These are phyloP conservation scores for Populus trichocarpa DNA, from an alignment of 441 rosid species.

Conservation along the genomic window DNA sequence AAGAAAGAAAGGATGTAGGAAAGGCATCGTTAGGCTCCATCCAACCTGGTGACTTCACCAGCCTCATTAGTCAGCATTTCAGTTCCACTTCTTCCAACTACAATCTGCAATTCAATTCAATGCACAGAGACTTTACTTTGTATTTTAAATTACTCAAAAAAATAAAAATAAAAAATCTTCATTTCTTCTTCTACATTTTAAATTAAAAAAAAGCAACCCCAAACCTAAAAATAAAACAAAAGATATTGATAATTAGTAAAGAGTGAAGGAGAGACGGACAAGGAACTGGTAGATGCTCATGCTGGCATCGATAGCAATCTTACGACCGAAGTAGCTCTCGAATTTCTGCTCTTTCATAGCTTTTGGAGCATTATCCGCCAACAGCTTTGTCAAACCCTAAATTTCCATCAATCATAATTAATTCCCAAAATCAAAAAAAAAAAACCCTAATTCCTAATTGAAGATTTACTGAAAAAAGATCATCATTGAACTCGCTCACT, in stretches of 20 bases:
- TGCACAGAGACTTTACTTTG: neutral
- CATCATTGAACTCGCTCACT: neutral
- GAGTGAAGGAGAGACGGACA: slow-evolving; percentile 30
- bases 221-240: neutral
- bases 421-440: neutral
- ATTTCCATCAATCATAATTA: neutral
- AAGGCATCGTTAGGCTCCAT: neutral
- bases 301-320: slow-evolving; percentile 91
- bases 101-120: slow-evolving; percentile 47
- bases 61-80: slow-evolving; percentile 94
- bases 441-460: slow-evolving; percentile 11
- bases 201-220: neutral
- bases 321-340: slow-evolving; percentile 80
- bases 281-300: slow-evolving; percentile 93
- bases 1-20: neutral
- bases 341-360: slow-evolving; percentile 84
- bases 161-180: neutral
- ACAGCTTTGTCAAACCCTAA: slow-evolving; percentile 90
- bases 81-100: slow-evolving; percentile 87
- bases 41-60: slow-evolving; percentile 90
- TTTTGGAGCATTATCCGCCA: slow-evolving; percentile 88
- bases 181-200: neutral
- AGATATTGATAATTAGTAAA: neutral
- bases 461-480: neutral
- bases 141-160: neutral